phyloP scores from a whole-genome alignment of 257 asterid genomes.

The Datura wrightii region DNA sequence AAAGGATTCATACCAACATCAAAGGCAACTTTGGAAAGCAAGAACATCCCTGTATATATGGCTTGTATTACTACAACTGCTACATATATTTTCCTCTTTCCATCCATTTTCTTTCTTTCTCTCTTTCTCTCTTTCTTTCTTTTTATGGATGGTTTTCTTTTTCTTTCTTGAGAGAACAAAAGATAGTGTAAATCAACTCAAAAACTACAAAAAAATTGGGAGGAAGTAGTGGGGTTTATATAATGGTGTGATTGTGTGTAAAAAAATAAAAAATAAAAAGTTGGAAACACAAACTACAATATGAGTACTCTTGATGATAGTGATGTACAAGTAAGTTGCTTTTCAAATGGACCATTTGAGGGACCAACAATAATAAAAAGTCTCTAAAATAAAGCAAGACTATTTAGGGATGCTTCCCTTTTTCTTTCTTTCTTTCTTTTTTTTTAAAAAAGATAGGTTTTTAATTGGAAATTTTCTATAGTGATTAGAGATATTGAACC shows the following conservation, averaged over 20 bases:
- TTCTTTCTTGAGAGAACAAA: background rate
- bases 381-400: background rate
- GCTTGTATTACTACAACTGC: conserved; percentile 58
- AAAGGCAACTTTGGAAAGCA: conserved; percentile 80
- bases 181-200: background rate
- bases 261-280: background rate
- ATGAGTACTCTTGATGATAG: background rate
- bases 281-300: conserved; percentile 11
- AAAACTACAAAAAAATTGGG: background rate
- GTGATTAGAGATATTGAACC: background rate
- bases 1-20: conserved; percentile 83
- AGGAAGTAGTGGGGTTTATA: conserved; percentile 25
- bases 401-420: conserved; percentile 20
- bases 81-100: conserved; percentile 41
- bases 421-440: background rate
- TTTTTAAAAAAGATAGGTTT: background rate
- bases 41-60: conserved; percentile 75
- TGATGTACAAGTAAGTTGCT: conserved; percentile 14
- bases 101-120: conserved; percentile 40
- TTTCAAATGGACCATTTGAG: background rate
- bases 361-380: conserved; percentile 26
- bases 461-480: background rate
- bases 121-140: background rate
- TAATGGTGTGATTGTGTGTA: background rate
- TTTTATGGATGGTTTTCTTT: too few relatives aligned